phyloP scores from a whole-genome alignment of 768 basidiomycete species.

The Phaffia australis region DNA sequence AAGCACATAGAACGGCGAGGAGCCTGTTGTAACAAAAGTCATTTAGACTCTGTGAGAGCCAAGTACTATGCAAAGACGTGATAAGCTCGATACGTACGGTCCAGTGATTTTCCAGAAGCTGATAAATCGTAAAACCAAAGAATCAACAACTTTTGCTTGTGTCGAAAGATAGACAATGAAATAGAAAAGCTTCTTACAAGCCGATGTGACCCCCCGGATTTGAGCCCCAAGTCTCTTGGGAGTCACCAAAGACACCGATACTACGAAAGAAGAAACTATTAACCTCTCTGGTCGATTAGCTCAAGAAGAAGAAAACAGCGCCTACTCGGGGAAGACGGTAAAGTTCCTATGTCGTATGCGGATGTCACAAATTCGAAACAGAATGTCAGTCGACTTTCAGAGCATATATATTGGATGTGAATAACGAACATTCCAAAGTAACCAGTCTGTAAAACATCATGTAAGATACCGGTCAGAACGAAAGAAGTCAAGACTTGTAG shows the following conservation, averaged over 20 bases:
- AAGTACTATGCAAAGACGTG: background rate
- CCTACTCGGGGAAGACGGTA: constrained; percentile 5
- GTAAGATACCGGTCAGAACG: no score
- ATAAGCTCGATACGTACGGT: background rate
- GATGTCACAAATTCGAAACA: background rate
- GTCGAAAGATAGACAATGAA: background rate
- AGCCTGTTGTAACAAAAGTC: background rate
- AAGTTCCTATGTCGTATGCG: constrained; percentile 9
- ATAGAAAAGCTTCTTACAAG: background rate
- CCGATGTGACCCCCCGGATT: constrained; percentile 4
- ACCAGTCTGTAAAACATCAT: no score
- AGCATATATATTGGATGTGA: background rate
- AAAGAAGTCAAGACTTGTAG: background rate
- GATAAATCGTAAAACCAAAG: no score
- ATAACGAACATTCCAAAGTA: background rate
- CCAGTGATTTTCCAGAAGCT: constrained; percentile 18
- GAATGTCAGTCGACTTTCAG: background rate
- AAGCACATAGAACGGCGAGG: constrained; percentile 8
- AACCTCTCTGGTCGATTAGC: background rate
- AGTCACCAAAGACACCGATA: constrained; percentile 15
- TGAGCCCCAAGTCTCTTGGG: background rate
- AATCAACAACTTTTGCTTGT: background rate
- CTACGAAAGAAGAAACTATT: background rate
- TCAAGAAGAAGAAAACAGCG: background rate
- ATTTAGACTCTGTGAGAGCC: background rate